phyloP scores from a whole-genome alignment of 2,329 filamentous ascomycete genomes.

The Cercospora sesami region DNA sequence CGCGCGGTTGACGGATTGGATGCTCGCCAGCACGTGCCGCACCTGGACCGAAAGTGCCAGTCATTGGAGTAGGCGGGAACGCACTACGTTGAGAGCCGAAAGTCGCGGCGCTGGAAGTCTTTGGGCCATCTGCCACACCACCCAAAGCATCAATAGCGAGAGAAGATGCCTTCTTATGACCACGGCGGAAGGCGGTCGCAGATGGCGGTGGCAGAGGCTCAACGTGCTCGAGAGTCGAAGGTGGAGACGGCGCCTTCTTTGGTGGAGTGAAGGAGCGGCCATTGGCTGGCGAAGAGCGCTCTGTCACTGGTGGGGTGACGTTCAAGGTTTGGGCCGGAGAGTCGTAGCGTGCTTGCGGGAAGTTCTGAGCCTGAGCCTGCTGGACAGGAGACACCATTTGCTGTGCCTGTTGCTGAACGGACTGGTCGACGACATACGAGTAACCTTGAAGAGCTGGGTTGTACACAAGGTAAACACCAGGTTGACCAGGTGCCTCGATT shows the following conservation, averaged over 20 bases:
- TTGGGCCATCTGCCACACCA: conserved; percentile 64
- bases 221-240: conserved; percentile 56
- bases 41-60: conserved; percentile 86
- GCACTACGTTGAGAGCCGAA: conserved; percentile 46
- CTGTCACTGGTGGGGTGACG: conserved; percentile 70
- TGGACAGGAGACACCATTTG: conserved; percentile 35
- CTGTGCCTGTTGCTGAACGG: conserved; percentile 51
- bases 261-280: conserved; percentile 65
- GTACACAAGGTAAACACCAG: conserved; percentile 78
- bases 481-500: conserved; percentile 65
- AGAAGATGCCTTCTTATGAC: conserved; percentile 86
- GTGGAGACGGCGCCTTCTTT: conserved; percentile 65
- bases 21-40: conserved; percentile 93
- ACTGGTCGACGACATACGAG: conserved; percentile 74
- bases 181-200: conserved; percentile 86
- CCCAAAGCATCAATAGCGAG: conserved; percentile 60
- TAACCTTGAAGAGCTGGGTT: conserved; percentile 85
- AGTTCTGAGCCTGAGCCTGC: conserved; percentile 31
- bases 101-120: conserved; percentile 60
- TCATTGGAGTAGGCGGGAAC: conserved; percentile 77
- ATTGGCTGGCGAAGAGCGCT: conserved; percentile 53
- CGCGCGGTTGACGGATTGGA: conserved; percentile 86
- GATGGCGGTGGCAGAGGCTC: conserved; percentile 81
- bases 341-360: conserved; percentile 28
- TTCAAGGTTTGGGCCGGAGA: conserved; percentile 61